These are phyloP conservation scores for Barnettozyma sucrosica DNA, from an alignment of 805 yeast genomes.

Conservation along the genomic window DNA sequence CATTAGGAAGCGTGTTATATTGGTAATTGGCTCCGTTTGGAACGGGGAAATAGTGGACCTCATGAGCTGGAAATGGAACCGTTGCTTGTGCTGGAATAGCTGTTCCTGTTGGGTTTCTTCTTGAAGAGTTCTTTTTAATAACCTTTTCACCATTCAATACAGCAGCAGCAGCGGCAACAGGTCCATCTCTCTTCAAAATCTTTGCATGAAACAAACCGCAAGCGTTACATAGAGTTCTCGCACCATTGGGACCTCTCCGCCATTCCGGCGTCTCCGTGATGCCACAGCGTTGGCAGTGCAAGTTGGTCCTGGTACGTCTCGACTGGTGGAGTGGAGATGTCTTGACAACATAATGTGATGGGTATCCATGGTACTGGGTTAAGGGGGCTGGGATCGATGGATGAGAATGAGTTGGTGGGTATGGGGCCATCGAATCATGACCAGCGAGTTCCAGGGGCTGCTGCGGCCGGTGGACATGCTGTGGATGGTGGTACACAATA, in stretches of 20 bases:
- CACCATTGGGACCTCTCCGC: constrained; percentile 78
- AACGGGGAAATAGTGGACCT: background rate
- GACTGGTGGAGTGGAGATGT: background rate
- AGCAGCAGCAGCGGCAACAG: constrained; percentile 25
- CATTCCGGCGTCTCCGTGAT: constrained; percentile 70
- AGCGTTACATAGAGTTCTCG: constrained; percentile 73
- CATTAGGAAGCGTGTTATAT: background rate
- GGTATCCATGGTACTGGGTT: background rate
- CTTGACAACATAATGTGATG: background rate
- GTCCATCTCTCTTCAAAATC: constrained; percentile 41
- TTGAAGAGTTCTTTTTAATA: constrained; percentile 6
- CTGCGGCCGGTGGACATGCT: background rate
- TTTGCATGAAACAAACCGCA: constrained; percentile 76
- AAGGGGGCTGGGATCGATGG: background rate
- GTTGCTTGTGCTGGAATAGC: background rate
- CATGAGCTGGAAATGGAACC: background rate
- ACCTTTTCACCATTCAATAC: constrained; percentile 12
- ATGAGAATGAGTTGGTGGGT: background rate
- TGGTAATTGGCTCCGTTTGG: background rate
- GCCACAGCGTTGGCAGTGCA: constrained; percentile 43
- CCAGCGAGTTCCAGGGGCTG: background rate
- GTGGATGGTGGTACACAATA: background rate
- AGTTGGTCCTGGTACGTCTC: constrained; percentile 4
- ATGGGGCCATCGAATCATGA: background rate
- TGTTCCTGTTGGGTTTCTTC: background rate